A percentile compares a stretch with the other conserved stretches of the same genome.
phyloP scores from a whole-genome alignment of 169 alveolate genomes.

The Cyclospora cayetanensis region DNA sequence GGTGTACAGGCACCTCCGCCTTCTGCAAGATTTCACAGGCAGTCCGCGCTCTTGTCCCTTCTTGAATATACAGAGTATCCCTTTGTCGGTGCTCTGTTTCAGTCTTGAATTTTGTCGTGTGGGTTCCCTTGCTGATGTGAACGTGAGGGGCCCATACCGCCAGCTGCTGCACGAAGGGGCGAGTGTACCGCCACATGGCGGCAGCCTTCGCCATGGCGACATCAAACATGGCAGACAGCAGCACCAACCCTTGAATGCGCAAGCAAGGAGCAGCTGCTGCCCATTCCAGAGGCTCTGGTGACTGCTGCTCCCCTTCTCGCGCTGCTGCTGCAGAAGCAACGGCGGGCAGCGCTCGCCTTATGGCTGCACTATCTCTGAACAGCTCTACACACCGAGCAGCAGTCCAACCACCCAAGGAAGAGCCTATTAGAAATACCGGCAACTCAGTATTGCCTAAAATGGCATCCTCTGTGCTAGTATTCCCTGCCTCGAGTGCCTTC shows the following conservation, averaged over 20 bases:
- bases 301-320: background rate
- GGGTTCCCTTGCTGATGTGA: background rate
- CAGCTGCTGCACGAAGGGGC: background rate
- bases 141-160: background rate
- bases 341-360: background rate
- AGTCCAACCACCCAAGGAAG: constrained; percentile 56
- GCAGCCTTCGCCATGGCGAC: constrained; percentile 24
- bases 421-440: constrained; percentile 41
- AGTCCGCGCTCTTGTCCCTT: background rate
- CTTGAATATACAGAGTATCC: background rate
- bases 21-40: background rate
- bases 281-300: background rate
- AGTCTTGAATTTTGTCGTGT: background rate
- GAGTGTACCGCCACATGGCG: background rate
- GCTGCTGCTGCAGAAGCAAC: background rate
- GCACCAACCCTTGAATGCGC: background rate
- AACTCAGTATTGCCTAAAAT: background rate
- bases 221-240: constrained; percentile 10
- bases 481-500: background rate
- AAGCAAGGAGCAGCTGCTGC: background rate
- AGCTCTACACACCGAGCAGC: constrained; percentile 1
- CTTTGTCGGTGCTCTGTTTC: background rate
- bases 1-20: background rate
- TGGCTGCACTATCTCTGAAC: background rate
- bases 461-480: background rate